Evolutionary conservation across 495 filamentous ascomycete species (phyloP).

Genomic region (Geoglossum glabrum): DNA sequence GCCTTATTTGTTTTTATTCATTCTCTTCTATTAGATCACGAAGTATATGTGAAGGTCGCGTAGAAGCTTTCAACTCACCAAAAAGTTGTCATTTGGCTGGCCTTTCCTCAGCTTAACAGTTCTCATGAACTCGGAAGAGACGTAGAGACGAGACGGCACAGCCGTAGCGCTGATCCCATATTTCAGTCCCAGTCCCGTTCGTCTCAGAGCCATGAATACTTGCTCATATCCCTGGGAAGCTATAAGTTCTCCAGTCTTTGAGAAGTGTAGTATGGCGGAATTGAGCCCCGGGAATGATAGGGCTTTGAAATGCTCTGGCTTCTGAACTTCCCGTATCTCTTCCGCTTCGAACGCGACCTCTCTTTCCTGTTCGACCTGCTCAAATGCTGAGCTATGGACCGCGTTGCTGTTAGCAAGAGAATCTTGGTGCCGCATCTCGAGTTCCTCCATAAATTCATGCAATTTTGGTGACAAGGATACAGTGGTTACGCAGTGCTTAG

Average conservation of each 20-base stretch:
- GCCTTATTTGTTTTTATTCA: neutral
- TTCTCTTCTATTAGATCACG: neutral
- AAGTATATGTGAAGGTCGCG: neutral
- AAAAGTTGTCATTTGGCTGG: neutral
- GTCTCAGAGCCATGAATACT: neutral
- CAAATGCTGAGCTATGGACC: slow-evolving; percentile 24
- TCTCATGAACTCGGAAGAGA: neutral
- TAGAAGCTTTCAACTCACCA: neutral
- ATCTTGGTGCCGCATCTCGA: slow-evolving; percentile 10
- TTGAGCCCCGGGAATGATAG: slow-evolving; percentile 19
- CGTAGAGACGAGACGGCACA: neutral
- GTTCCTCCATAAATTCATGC: slow-evolving; percentile 12
- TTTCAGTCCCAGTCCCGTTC: neutral
- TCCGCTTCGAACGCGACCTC: slow-evolving; percentile 22
- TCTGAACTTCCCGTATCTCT: slow-evolving; percentile 18
- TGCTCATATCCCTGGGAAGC: neutral
- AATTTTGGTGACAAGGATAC: slow-evolving; percentile 8
- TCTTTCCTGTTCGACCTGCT: slow-evolving; percentile 42
- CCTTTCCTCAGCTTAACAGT: neutral
- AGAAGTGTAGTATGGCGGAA: neutral
- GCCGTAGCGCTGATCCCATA: neutral
- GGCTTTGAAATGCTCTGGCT: slow-evolving; percentile 22
- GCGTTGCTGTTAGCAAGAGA: slow-evolving; percentile 13
- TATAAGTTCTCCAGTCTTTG: neutral
- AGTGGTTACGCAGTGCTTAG: neutral